Evolutionary conservation across 1,284 basidiomycete genomes (phyloP), one percentile per base, ranked within the genome.

Genomic region (Ceratobasidium sp.): DNA sequence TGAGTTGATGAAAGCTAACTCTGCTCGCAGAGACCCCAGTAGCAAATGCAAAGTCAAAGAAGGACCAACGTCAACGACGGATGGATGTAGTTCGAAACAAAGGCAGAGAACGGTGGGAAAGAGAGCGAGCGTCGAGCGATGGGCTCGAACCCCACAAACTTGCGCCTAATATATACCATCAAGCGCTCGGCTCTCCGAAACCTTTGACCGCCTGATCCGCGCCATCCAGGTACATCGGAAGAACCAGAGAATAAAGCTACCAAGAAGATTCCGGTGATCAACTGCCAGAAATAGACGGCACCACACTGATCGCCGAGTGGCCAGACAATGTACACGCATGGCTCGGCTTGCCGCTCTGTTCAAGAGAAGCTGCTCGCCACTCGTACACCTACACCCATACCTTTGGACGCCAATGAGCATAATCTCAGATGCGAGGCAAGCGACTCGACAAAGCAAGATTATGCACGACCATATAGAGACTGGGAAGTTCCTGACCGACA

Each of bases 51-150:
- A 25, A 35, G 31, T 40, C 13, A 42, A 5, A 38, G 42, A 43
- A 58, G 32, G 25, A 64, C 60, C 49, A 47, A 27, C 45, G 47
- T 64, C 60, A 64, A 64, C 60, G 60, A 52, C 60, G 42, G 60
- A 27, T 20, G n/a, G n/a, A n/a, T n/a, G n/a, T n/a, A n/a, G n/a
- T n/a, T n/a, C n/a, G n/a, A n/a, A n/a, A n/a, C 31, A 27, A 35
- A 53, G 13, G 49, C 4, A 15, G 45, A 13, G 32, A 49, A 35
- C 31, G n/a, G 58, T 34, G 52, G 60, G n/a, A 45, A 49, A 15
- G 58, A 31, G 42, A 35, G 20, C 32, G 31, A 47, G 15, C 20
- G 27, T 7, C 38, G 17, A 60, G 25, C 32, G 57, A 45, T 34
- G 42, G 31, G 10, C 8, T 17, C 10, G 25, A 5, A 27, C 27